These are phyloP conservation scores for Falciphora oryzae DNA, from an alignment of 2,329 filamentous ascomycete genomes.

Conservation along the genomic window DNA sequence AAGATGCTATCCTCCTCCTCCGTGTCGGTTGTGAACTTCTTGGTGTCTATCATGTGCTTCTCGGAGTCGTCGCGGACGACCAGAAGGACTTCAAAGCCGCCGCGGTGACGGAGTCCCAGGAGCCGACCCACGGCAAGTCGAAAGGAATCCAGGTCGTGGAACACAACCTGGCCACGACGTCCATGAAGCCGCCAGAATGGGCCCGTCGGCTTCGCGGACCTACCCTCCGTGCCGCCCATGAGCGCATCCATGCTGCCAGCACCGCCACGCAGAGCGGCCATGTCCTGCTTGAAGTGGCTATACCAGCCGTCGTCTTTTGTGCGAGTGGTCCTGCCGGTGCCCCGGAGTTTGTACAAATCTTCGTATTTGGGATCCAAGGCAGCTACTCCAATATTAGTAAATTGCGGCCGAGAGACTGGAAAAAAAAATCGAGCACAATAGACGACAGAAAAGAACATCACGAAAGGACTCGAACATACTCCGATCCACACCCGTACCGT, in stretches of 20 bases:
- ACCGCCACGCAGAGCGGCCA: neutral
- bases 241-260: neutral
- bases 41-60: neutral
- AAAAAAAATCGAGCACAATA: too few species aligned
- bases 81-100: neutral
- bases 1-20: neutral
- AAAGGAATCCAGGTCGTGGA: neutral
- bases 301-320: neutral
- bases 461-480: neutral
- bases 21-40: neutral
- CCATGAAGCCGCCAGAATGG: conserved; percentile 7
- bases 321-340: neutral
- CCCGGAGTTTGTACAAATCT: neutral
- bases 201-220: neutral
- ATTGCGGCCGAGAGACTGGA: neutral
- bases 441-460: neutral
- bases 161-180: conserved; percentile 1
- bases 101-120: neutral
- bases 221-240: neutral
- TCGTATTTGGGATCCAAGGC: neutral
- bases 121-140: conserved; percentile 6
- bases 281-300: neutral
- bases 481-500: conserved; percentile 12
- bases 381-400: neutral
- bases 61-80: neutral